A percentile compares a stretch with the other conserved stretches of the same genome.
Evolutionary conservation across 2,329 filamentous ascomycete genomes (phyloP).

Genomic region (Fusarium buharicum): DNA sequence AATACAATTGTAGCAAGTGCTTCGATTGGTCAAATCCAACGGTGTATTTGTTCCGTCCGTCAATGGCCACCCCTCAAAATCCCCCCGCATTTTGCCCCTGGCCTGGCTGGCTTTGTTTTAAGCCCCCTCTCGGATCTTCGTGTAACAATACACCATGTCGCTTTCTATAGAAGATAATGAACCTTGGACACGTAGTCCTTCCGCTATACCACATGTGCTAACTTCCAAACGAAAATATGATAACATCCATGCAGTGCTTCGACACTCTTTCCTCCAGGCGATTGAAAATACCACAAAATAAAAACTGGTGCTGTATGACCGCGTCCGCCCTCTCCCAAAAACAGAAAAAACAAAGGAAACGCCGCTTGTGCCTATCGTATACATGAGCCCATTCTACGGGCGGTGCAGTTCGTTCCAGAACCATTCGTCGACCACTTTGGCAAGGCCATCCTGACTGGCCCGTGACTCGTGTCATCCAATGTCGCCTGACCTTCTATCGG

Average conservation of each 20-base stretch:
- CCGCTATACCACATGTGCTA: constrained; percentile 8
- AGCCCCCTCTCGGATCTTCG: constrained; percentile 15
- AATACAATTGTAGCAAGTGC: constrained; percentile 19
- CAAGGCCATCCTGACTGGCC: constrained; percentile 32
- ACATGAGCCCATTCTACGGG: constrained; percentile 29
- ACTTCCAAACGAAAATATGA: constrained; percentile 7
- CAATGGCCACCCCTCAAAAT: constrained; percentile 21
- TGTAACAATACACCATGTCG: constrained; percentile 15
- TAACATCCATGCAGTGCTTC: constrained; percentile 1
- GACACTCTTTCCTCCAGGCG: constrained; percentile 1
- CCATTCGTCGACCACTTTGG: constrained; percentile 19
- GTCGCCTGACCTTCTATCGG: constrained; percentile 50
- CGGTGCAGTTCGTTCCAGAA: constrained; percentile 26
- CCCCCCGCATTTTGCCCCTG: constrained; percentile 36
- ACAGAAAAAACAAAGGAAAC: constrained; percentile 40
- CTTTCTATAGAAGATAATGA: constrained; percentile 27
- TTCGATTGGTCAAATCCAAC: constrained; percentile 36
- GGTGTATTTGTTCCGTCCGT: constrained; percentile 15
- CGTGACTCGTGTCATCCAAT: constrained; percentile 15
- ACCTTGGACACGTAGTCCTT: constrained; percentile 8
- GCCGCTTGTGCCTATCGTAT: constrained; percentile 38
- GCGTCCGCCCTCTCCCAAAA: constrained; percentile 16
- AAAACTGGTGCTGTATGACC: constrained; percentile 30
- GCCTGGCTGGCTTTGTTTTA: not conserved
- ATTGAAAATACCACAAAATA: constrained; percentile 23